Evolutionary conservation across 2,329 filamentous ascomycete genomes (phyloP), one percentile per base, ranked within the genome.

Genomic region (Exophiala mesophila): DNA sequence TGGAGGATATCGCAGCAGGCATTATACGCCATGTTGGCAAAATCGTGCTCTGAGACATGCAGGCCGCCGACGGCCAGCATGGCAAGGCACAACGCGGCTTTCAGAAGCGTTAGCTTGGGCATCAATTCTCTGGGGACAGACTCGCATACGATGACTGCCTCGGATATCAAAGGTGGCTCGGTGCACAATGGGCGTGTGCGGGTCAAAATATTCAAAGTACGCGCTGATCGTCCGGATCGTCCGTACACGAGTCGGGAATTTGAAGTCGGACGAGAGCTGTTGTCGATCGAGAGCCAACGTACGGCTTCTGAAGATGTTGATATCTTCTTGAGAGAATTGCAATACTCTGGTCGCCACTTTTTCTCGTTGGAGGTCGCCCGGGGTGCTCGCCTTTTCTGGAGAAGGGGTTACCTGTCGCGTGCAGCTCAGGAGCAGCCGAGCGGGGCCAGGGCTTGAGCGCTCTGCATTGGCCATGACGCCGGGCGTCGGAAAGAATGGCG

Each of bases 181-280:
- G 19, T 41, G 39, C n/a, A 41, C 20, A 23, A 41, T 21, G 9
- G 39, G 39, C n/a, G 39, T 23, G 29, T 41, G 39, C 5, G 30
- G 39, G 30, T 41, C 39, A 23, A 35, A 41, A 28, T 41, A 31
- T 20, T 20, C 30, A 16, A 35, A 41, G 19, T 41, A 41, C 15
- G 39, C 39, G 21, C 35, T 41, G n/a, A 41, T 17, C 24, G 30
- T 35, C 18, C 39, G 29, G 15, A 35, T 18, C 6, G 30, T 41
- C 7, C 39, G 39, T 5, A 31, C 35, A n/a, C 35, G 19, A 16
- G 17, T 41, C 8, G 39, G 39, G 24, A 17, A 19, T 6, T 21
- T 9, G 19, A 41, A 31, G 29, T 31, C 17, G 29, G 5, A 5
- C 29, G 17, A 16, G n/a, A n/a, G n/a, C n/a, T n/a, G n/a, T n/a